These are phyloP conservation scores for Nicotiana knightiana DNA, from an alignment of 257 asterid genomes.

Conservation along the genomic window DNA sequence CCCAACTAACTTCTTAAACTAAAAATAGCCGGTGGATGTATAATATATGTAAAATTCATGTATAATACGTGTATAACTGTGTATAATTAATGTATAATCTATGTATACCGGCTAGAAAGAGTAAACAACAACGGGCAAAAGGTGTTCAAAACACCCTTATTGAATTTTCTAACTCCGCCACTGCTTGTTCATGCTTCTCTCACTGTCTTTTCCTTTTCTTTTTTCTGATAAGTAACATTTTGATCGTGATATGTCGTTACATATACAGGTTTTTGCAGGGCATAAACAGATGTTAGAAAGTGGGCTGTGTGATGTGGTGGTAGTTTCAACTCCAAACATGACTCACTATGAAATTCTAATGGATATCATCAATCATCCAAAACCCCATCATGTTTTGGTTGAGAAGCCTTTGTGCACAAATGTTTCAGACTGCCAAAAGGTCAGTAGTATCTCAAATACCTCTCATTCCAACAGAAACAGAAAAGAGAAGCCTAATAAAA, in stretches of 20 bases:
- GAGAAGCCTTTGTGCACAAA: constrained; percentile 97
- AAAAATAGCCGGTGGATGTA: too few relatives aligned
- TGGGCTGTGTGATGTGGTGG: constrained; percentile 71
- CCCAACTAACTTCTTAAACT: too few relatives aligned
- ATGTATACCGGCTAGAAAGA: too few relatives aligned
- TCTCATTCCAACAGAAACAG: background rate
- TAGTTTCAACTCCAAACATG: constrained; percentile 87
- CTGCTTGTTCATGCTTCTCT: too few relatives aligned
- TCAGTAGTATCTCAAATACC: constrained; percentile 9
- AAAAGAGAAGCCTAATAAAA: background rate
- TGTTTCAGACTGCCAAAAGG: constrained; percentile 72
- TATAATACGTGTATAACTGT: too few relatives aligned
- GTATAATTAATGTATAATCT: too few relatives aligned
- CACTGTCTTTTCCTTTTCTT: background rate
- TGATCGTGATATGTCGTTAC: background rate
- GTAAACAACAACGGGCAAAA: too few relatives aligned
- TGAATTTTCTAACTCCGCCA: too few relatives aligned
- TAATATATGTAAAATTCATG: too few relatives aligned
- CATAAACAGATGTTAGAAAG: constrained; percentile 69
- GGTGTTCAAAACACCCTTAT: too few relatives aligned
- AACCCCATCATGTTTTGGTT: constrained; percentile 80
- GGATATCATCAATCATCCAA: constrained; percentile 65
- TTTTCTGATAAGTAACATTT: background rate
- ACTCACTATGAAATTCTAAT: constrained; percentile 82
- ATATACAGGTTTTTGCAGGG: constrained; percentile 51